Base-by-base conservation (phyloP, 352 stramenopile species). In the Globisporangium sylvaticum region DNA sequence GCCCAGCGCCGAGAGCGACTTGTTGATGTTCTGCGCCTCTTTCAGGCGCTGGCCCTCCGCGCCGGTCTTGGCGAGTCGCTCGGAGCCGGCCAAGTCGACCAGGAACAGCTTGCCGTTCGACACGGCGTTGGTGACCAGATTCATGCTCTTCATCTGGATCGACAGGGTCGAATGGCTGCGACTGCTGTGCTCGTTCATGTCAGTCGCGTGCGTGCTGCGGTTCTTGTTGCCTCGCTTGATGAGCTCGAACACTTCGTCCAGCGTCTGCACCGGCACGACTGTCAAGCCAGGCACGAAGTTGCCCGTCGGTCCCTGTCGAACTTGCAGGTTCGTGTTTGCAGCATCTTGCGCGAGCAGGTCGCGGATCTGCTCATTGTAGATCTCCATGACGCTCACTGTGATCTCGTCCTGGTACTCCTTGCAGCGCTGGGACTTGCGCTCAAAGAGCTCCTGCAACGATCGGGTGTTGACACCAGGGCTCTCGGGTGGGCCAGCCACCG, bases 321-420 rank as follows among this genome's bases (percentile, higher is more conserved):
- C 86, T 66, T 93, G 87, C 3, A 96, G 70, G 62, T 94, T 96
- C 6, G 84, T 92, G 55, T 69, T 93, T 1, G 80, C 78, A 37
- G 84, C 84, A 54, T 95, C 86, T 48, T 87, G 92, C 1, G 91
- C 85, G 7, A 98, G 68, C 39, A 98, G 78, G 82, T 99, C 96
- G 46, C 90, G 84, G 48, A 99, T 91, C 66, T 97, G 91, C 69
- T 99, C 96, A 69, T 99, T 98, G 78, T 98, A 97, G 32, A 99
- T 98, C 78, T 99, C 96, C 65, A 99, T 88, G 64, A 99, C 88
- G 64, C 86, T 96, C 29, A 98, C 88, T 0, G 83, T 89, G 65
- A 97, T 79, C 34, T 91, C 80, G 66, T 97, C 93, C 44, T 91
- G 77, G 57, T 84, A 90, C 57, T 96, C 89, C 25, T 92, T 85